Conservation (phyloP, 257 asterid genomes). For the Eucommia ulmoides region DNA sequence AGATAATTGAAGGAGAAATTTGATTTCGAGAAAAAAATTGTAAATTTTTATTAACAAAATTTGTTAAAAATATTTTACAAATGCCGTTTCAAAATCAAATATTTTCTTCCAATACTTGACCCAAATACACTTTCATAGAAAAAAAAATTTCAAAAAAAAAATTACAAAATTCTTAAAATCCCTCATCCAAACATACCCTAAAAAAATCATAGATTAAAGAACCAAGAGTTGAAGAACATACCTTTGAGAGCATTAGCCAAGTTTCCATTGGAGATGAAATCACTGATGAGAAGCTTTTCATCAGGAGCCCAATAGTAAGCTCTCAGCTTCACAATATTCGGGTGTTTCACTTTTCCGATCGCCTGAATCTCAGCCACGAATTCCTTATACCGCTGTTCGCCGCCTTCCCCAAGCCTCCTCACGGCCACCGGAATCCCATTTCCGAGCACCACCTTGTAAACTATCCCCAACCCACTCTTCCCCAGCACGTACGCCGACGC, state of each 20-base stretch:
- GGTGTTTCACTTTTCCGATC: conserved; percentile 81
- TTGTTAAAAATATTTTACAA: no score
- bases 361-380: conserved; percentile 85
- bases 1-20: no score
- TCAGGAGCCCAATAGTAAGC: conserved; percentile 97
- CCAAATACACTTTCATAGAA: no score
- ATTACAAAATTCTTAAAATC: no score
- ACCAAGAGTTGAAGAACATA: conserved; percentile 15
- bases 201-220: no score
- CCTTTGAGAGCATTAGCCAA: conserved; percentile 86
- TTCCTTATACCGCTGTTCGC: conserved; percentile 88
- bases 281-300: conserved; percentile 94
- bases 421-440: conserved; percentile 92
- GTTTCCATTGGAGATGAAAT: conserved; percentile 80
- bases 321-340: conserved; percentile 72
- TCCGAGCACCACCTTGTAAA: conserved; percentile 89
- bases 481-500: conserved; percentile 97
- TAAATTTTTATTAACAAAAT: no score
- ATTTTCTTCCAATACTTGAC: no score
- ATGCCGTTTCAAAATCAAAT: no score
- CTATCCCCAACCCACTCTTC: conserved; percentile 91
- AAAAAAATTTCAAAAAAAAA: no score
- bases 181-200: no score
- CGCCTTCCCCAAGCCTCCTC: conserved; percentile 90
- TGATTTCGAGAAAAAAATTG: no score